A percentile compares a stretch with the other conserved stretches of the same genome.
These are phyloP conservation scores for Candida saitoana DNA, from an alignment of 805 yeast genomes.

Conservation along the genomic window DNA sequence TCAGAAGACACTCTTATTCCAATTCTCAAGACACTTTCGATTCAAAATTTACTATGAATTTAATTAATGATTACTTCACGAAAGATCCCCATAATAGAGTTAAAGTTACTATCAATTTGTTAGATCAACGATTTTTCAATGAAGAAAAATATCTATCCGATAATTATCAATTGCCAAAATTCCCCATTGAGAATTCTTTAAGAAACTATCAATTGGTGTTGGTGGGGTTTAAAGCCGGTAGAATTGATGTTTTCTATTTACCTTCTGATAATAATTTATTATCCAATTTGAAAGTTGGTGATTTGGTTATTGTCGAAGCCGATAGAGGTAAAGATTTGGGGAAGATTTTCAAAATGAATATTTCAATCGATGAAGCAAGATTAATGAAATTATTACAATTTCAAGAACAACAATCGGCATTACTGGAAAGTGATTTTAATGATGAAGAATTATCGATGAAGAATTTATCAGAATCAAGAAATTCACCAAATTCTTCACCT, in stretches of 20 bases:
- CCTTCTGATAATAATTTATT: constrained; percentile 26
- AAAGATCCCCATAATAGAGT: constrained; percentile 37
- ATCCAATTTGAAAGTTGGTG: constrained; percentile 46
- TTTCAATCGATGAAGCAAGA: constrained; percentile 64
- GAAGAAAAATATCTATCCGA: constrained; percentile 28
- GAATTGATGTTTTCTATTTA: constrained; percentile 72
- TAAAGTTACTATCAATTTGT: constrained; percentile 26
- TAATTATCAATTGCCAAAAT: constrained; percentile 31
- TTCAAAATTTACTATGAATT: constrained; percentile 11
- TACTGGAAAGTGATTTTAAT: constrained; percentile 29
- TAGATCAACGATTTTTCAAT: constrained; percentile 25
- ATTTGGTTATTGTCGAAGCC: constrained; percentile 78
- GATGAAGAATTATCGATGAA: constrained; percentile 22
- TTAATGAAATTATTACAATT: constrained; percentile 60
- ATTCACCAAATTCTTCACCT: constrained; percentile 1
- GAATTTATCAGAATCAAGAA: constrained; percentile 15
- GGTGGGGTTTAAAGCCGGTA: constrained; percentile 74
- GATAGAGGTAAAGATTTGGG: constrained; percentile 81
- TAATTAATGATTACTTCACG: constrained; percentile 33
- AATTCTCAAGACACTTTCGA: constrained; percentile 6
- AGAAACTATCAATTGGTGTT: constrained; percentile 44
- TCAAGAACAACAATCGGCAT: constrained; percentile 67
- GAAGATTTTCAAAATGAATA: constrained; percentile 52
- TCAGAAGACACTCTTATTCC: constrained; percentile 12
- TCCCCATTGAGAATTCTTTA: constrained; percentile 35